These are phyloP conservation scores for Cenchrus fungigraminus DNA, from an alignment of 176 grass and related monocot species.

Conservation along the genomic window DNA sequence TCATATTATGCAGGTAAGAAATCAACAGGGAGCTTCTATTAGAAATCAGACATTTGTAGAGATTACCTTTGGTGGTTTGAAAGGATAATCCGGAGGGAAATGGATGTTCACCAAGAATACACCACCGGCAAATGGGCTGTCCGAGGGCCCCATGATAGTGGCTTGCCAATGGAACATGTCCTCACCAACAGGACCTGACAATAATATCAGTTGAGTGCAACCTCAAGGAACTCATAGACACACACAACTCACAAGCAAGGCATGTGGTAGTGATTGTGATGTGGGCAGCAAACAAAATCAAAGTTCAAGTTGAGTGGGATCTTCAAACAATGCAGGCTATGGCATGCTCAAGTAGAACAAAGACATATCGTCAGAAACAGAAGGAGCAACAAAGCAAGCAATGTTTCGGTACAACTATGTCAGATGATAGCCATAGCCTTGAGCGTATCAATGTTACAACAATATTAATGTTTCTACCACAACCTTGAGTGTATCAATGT, in stretches of 20 bases:
- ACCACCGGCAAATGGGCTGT: slow-evolving; percentile 88
- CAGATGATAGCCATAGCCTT: too few species aligned
- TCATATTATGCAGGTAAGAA: not conserved
- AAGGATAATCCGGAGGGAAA: slow-evolving; percentile 93
- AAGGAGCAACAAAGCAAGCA: too few species aligned
- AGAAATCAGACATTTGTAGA: not conserved
- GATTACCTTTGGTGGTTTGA: slow-evolving; percentile 86
- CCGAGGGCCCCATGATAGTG: slow-evolving; percentile 82
- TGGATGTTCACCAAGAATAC: slow-evolving; percentile 93
- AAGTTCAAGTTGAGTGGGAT: too few species aligned
- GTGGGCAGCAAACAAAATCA: too few species aligned
- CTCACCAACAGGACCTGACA: slow-evolving; percentile 79
- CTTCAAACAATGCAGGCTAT: too few species aligned
- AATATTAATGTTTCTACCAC: not conserved
- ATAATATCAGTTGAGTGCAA: not conserved
- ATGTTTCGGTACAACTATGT: too few species aligned
- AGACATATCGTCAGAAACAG: too few species aligned
- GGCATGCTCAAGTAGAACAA: too few species aligned
- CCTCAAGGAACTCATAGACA: not conserved
- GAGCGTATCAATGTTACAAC: too few species aligned
- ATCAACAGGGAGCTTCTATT: not conserved
- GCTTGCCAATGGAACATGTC: slow-evolving; percentile 98
- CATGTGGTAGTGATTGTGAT: too few species aligned
- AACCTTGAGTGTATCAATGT: not conserved
- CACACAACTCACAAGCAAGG: not conserved